A percentile compares a stretch with the other conserved stretches of the same genome.
Evolutionary conservation across 306 rosid genomes (phyloP).

Genomic region (Acmispon strigosus): DNA sequence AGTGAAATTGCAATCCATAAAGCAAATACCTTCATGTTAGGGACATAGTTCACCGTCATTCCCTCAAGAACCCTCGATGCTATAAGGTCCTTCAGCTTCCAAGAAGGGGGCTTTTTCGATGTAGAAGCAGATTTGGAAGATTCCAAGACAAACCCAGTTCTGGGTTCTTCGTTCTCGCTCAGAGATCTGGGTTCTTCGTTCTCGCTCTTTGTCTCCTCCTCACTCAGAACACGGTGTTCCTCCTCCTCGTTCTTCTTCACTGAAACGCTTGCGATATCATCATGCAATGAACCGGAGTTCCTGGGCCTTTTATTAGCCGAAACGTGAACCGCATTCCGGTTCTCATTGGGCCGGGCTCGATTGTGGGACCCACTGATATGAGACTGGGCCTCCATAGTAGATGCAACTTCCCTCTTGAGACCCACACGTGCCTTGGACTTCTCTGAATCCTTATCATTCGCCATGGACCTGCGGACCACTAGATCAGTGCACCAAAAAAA

Average conservation of each 20-base stretch:
- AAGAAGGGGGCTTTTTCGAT: slow-evolving; percentile 44
- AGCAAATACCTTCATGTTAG: slow-evolving; percentile 47
- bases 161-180: too few species aligned
- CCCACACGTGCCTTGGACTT: slow-evolving; percentile 30
- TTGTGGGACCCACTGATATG: slow-evolving; percentile 43
- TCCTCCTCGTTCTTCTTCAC: not conserved
- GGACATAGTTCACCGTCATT: slow-evolving; percentile 42
- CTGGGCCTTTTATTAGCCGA: slow-evolving; percentile 24
- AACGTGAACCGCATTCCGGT: slow-evolving; percentile 14
- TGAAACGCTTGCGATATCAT: not conserved
- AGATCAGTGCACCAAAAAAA: too few species aligned
- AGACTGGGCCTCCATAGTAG: slow-evolving; percentile 52
- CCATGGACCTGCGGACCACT: slow-evolving; percentile 31
- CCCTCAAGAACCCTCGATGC: slow-evolving; percentile 71
- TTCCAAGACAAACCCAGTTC: too few species aligned
- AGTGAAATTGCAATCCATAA: not conserved
- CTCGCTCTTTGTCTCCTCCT: too few species aligned
- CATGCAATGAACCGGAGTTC: not conserved
- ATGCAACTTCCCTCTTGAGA: slow-evolving; percentile 61
- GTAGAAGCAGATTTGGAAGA: not conserved
- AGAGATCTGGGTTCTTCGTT: too few species aligned
- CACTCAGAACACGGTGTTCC: too few species aligned
- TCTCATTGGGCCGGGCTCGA: slow-evolving; percentile 45
- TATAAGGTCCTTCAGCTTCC: slow-evolving; percentile 58
- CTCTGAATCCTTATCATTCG: slow-evolving; percentile 44